Conservation (phyloP, 176 grass and related monocot genomes). For the Oryza nivara region DNA sequence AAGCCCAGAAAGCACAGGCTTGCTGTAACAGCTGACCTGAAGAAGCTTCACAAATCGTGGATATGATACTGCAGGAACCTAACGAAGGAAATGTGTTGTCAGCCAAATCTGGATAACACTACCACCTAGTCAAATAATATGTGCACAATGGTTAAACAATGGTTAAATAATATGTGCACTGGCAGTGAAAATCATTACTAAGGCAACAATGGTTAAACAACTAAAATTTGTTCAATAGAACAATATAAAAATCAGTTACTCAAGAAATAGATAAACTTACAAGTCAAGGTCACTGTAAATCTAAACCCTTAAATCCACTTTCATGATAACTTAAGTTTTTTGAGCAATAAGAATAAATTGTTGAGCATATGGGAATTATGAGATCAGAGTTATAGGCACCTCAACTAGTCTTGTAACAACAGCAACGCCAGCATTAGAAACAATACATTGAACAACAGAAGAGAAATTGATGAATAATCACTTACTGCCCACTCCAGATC, state of each 20-base stretch:
- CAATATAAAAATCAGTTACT: not conserved
- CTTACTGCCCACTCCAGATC: slow-evolving; percentile 88
- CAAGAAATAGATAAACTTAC: not conserved
- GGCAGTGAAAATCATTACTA: slow-evolving; percentile 9
- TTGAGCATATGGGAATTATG: slow-evolving; percentile 10
- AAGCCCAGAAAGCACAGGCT: slow-evolving; percentile 81
- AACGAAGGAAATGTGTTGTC: slow-evolving; percentile 27
- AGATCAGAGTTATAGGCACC: slow-evolving; percentile 29
- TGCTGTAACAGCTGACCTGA: slow-evolving; percentile 69
- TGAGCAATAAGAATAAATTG: not conserved
- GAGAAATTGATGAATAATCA: slow-evolving; percentile 27
- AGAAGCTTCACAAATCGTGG: slow-evolving; percentile 90
- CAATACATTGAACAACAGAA: slow-evolving; percentile 24
- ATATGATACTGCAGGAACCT: slow-evolving; percentile 84
- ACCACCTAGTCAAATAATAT: slow-evolving; percentile 23
- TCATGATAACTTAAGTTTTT: slow-evolving; percentile 17
- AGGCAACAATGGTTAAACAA: slow-evolving; percentile 33
- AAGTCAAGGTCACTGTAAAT: not conserved
- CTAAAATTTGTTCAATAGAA: not conserved
- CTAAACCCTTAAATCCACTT: slow-evolving; percentile 13
- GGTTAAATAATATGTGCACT: not conserved
- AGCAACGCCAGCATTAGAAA: slow-evolving; percentile 27
- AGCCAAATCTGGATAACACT: not conserved
- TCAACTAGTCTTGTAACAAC: slow-evolving; percentile 24
- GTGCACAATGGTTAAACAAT: not conserved